Conservation (phyloP, 2,329 filamentous ascomycete species). For the Penicillium sp. region DNA sequence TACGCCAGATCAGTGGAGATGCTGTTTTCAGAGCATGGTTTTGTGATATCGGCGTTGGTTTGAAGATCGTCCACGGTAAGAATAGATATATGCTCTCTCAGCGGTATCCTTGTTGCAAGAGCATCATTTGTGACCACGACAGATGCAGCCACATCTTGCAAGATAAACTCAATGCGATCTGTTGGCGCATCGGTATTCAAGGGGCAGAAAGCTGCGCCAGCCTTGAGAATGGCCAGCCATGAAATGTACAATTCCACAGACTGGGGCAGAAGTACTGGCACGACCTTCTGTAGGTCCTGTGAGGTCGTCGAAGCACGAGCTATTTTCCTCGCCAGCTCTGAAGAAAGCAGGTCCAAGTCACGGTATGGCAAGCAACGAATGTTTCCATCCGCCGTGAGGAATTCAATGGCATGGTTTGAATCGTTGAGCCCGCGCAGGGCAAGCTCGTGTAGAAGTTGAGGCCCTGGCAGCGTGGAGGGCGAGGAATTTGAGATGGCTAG, state of each 20-base stretch:
- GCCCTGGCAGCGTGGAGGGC: conserved; percentile 55
- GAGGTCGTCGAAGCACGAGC: conserved; percentile 24
- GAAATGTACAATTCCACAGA: conserved; percentile 74
- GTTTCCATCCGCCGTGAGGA: conserved; percentile 52
- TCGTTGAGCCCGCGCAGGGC: conserved; percentile 49
- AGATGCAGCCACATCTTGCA: conserved; percentile 70
- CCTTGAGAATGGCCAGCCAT: conserved; percentile 74
- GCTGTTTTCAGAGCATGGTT: conserved; percentile 5
- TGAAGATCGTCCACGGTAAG: conserved; percentile 26
- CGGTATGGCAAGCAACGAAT: conserved; percentile 59
- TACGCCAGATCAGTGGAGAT: conserved; percentile 63
- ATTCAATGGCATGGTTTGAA: conserved; percentile 61
- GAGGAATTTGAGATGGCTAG: conserved; percentile 60
- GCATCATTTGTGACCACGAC: conserved; percentile 63
- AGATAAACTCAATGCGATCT: conserved; percentile 76
- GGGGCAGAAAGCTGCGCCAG: conserved; percentile 82
- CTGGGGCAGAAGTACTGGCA: conserved; percentile 78
- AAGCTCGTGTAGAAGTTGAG: conserved; percentile 62
- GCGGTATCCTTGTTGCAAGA: conserved; percentile 24
- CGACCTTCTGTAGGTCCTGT: conserved; percentile 43
- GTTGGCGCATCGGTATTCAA: conserved; percentile 73
- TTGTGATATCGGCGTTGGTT: background rate
- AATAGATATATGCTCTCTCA: conserved; percentile 21
- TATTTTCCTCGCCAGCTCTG: conserved; percentile 57
- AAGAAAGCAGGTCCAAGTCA: conserved; percentile 60